phyloP scores from a whole-genome alignment of 2,329 filamentous ascomycete species.

The Diplodia mutila region DNA sequence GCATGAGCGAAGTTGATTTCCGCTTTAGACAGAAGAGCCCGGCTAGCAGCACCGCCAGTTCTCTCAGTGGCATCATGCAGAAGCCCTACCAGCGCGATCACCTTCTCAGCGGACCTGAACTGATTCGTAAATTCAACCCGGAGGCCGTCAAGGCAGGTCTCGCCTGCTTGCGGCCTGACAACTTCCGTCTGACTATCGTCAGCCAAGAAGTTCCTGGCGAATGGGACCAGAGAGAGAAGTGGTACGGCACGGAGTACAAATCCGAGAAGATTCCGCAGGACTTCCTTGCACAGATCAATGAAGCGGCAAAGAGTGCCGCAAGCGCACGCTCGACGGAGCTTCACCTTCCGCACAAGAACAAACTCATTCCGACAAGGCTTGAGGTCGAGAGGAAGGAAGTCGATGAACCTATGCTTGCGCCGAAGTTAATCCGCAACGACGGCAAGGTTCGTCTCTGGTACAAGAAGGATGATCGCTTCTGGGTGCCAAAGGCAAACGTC shows the following conservation, averaged over 20 bases:
- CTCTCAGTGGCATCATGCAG: constrained; percentile 86
- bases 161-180: constrained; percentile 78
- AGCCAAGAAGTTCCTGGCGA: constrained; percentile 81
- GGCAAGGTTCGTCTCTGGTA: constrained; percentile 83
- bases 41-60: constrained; percentile 86
- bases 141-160: constrained; percentile 75
- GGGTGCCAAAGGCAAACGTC: constrained; percentile 93
- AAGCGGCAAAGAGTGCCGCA: constrained; percentile 62
- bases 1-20: constrained; percentile 90
- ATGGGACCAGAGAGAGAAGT: constrained; percentile 89
- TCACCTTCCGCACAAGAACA: constrained; percentile 88
- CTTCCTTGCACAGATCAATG: constrained; percentile 71
- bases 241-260: constrained; percentile 96
- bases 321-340: constrained; percentile 69
- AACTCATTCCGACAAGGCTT: constrained; percentile 91
- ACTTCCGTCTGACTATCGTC: constrained; percentile 82
- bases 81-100: constrained; percentile 83
- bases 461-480: constrained; percentile 98
- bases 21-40: constrained; percentile 92
- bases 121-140: constrained; percentile 79
- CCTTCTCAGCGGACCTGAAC: constrained; percentile 78
- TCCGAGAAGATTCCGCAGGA: constrained; percentile 77
- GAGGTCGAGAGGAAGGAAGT: constrained; percentile 95
- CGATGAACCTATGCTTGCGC: constrained; percentile 71
- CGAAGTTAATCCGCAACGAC: constrained; percentile 85